Conservation (phyloP, 768 basidiomycete genomes). For the Phlebiopsis flavidoalba region DNA sequence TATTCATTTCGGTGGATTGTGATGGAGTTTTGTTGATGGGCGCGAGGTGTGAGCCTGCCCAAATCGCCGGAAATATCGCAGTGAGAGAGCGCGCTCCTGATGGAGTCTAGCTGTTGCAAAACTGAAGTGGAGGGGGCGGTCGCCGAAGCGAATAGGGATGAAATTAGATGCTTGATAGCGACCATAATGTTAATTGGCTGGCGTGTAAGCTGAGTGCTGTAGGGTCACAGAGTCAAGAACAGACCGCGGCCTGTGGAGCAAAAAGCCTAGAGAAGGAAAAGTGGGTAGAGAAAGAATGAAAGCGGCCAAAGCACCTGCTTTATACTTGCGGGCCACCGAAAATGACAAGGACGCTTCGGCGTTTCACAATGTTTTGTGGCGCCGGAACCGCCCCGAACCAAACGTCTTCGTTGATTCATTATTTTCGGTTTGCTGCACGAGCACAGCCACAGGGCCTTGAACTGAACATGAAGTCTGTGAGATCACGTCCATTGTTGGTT, state of each 20-base stretch:
- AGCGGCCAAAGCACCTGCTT: not conserved
- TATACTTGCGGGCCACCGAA: slow-evolving; percentile 1
- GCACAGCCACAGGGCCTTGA: not conserved
- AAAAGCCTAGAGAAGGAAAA: not conserved
- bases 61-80: slow-evolving; percentile 22
- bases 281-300: not conserved
- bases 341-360: not conserved
- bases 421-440: not conserved
- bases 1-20: slow-evolving; percentile 29
- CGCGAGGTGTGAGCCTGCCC: slow-evolving; percentile 20
- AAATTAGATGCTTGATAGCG: slow-evolving; percentile 4
- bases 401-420: too few species aligned
- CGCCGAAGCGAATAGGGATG: slow-evolving; percentile 12
- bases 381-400: not conserved
- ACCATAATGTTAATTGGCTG: slow-evolving; percentile 10
- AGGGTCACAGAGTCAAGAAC: not conserved
- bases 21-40: slow-evolving; percentile 28
- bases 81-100: not conserved
- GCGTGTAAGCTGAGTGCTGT: not conserved
- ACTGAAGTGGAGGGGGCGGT: not conserved
- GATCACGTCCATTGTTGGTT: not conserved
- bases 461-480: not conserved
- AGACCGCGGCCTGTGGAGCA: not conserved
- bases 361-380: not conserved
- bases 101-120: not conserved